Conservation (phyloP, 345 rosid species). For the Chamaenerion angustifolium region DNA sequence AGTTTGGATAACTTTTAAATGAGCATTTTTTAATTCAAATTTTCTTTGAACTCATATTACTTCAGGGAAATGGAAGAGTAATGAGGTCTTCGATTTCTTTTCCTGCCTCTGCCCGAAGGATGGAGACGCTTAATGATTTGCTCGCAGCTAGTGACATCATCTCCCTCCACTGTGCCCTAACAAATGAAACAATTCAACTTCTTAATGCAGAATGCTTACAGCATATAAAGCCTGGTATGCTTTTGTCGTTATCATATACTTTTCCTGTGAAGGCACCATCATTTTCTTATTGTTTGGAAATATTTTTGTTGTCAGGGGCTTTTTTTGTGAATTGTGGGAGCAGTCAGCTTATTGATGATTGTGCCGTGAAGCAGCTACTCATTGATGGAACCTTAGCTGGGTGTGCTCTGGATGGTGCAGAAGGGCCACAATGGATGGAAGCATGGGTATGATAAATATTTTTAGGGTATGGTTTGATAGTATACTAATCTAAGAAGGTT, state of each 20-base stretch:
- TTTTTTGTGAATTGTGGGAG: conserved; percentile 96
- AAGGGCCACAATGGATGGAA: conserved; percentile 99
- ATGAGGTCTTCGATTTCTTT: conserved; percentile 46
- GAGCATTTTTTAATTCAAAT: neutral
- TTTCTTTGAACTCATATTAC: conserved; percentile 8
- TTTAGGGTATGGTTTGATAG: neutral
- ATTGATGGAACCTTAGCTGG: conserved; percentile 96
- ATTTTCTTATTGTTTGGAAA: conserved; percentile 4
- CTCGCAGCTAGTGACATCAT: conserved; percentile 91
- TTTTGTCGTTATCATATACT: neutral
- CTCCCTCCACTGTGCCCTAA: conserved; percentile 81
- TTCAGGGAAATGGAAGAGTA: conserved; percentile 53
- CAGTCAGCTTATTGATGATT: conserved; percentile 89
- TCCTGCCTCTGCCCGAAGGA: conserved; percentile 88
- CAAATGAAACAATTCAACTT: conserved; percentile 86
- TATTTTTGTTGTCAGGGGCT: conserved; percentile 43
- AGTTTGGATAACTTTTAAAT: neutral
- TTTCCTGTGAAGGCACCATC: neutral
- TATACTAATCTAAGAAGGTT: neutral
- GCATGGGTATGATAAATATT: conserved; percentile 72
- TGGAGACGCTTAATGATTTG: conserved; percentile 95
- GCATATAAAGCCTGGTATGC: conserved; percentile 83
- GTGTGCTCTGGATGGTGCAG: conserved; percentile 95
- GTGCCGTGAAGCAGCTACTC: conserved; percentile 80
- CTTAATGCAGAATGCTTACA: conserved; percentile 91